These are phyloP conservation scores for Protomyces inouyei DNA, from an alignment of 1,139 yeast genomes.

Conservation along the genomic window DNA sequence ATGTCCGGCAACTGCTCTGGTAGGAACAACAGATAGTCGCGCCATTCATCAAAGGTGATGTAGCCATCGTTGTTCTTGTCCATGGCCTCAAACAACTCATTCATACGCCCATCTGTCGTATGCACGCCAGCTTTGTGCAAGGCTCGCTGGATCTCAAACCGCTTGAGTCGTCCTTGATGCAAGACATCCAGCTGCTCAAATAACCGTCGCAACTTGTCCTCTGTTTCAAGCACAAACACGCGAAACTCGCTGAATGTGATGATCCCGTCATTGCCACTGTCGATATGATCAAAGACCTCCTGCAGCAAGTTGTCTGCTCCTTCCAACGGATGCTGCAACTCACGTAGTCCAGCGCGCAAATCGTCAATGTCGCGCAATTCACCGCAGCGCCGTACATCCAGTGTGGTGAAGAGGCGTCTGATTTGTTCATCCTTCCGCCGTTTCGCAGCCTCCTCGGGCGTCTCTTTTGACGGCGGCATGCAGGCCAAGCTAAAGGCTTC, in stretches of 20 bases:
- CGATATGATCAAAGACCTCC: constrained; percentile 49
- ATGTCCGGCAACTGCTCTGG: constrained; percentile 54
- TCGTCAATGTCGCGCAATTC: constrained; percentile 32
- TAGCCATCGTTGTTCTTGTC: constrained; percentile 62
- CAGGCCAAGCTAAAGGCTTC: too few species aligned
- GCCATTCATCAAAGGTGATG: constrained; percentile 79
- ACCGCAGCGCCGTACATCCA: constrained; percentile 34
- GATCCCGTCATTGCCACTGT: constrained; percentile 49
- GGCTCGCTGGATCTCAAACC: constrained; percentile 63
- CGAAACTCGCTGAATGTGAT: constrained; percentile 55
- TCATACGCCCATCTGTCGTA: constrained; percentile 10
- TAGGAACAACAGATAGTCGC: constrained; percentile 72
- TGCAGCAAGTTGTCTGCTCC: constrained; percentile 58
- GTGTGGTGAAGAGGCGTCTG: constrained; percentile 35
- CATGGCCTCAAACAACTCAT: constrained; percentile 53
- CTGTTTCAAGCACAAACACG: constrained; percentile 57
- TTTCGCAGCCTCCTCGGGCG: neutral
- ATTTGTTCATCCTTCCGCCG: constrained; percentile 40
- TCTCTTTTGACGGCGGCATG: neutral
- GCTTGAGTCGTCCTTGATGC: constrained; percentile 65
- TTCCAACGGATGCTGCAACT: constrained; percentile 48
- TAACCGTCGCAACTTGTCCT: constrained; percentile 63
- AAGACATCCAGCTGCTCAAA: constrained; percentile 68
- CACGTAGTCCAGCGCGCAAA: constrained; percentile 34
- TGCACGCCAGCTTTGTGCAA: constrained; percentile 44